phyloP scores from a whole-genome alignment of 805 yeast genomes.

The Ogataea trehalophila region DNA sequence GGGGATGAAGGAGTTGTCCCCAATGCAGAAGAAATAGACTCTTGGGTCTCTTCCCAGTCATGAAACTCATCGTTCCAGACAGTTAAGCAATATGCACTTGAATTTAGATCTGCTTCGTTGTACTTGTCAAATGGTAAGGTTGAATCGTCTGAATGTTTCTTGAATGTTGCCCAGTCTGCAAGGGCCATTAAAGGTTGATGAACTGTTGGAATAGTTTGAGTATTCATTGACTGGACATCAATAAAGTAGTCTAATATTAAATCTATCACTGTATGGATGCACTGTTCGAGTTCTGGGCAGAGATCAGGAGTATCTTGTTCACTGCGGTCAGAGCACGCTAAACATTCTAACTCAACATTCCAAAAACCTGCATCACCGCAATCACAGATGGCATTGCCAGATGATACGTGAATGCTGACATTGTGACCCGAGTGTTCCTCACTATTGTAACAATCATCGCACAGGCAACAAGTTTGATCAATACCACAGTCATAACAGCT shows the following conservation, averaged over 20 bases:
- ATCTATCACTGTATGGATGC: conserved; percentile 25
- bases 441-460: conserved; percentile 67
- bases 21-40: conserved; percentile 15
- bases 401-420: conserved; percentile 48
- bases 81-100: conserved; percentile 40
- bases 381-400: conserved; percentile 61
- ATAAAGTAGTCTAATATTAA: conserved; percentile 37
- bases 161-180: conserved; percentile 5
- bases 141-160: conserved; percentile 27
- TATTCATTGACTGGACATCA: conserved; percentile 34
- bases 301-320: conserved; percentile 10
- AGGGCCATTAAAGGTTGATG: conserved; percentile 2
- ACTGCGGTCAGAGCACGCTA: conserved; percentile 17
- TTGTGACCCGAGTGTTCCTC: conserved; percentile 65
- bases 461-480: conserved; percentile 75
- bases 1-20: not conserved
- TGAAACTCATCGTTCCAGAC: conserved; percentile 83
- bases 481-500: conserved; percentile 72
- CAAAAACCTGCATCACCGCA: conserved; percentile 72
- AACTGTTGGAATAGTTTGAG: conserved; percentile 20
- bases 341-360: conserved; percentile 47
- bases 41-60: conserved; percentile 35
- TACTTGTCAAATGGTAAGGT: conserved; percentile 31
- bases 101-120: conserved; percentile 33
- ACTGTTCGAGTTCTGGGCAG: conserved; percentile 14